A percentile compares a stretch with the other conserved stretches of the same genome.
These are phyloP conservation scores for Elaeagnus macrophylla DNA, from an alignment of 306 rosid species.

Conservation along the genomic window DNA sequence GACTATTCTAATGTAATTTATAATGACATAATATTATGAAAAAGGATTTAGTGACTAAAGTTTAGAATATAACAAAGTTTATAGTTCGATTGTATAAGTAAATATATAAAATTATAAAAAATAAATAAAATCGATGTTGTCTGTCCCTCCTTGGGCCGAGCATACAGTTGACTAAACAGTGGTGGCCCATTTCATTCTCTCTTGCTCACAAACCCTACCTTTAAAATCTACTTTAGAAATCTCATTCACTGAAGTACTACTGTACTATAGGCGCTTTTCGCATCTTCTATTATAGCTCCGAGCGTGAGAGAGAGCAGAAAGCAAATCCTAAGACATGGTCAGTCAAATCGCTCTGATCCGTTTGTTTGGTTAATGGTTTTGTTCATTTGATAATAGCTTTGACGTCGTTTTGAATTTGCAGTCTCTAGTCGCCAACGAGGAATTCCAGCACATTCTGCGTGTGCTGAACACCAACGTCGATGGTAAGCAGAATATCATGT, in stretches of 20 bases:
- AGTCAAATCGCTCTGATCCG: conserved; percentile 5
- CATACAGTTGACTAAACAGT: no score
- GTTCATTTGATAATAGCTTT: no score
- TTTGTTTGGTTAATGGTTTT: background rate
- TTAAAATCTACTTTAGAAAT: conserved; percentile 8
- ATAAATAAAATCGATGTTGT: no score
- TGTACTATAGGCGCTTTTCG: conserved; percentile 13
- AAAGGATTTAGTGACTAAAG: no score
- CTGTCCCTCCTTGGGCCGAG: no score
- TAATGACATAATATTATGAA: no score
- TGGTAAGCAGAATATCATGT: conserved; percentile 60
- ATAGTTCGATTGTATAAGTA: no score
- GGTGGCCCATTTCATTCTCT: conserved; percentile 30
- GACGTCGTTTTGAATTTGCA: conserved; percentile 7
- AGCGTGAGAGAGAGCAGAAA: background rate
- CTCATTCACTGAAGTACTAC: background rate
- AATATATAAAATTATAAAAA: no score
- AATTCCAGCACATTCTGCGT: conserved; percentile 64
- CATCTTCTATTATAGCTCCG: background rate
- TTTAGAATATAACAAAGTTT: no score
- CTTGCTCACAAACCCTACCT: background rate
- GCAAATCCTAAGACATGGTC: conserved; percentile 29
- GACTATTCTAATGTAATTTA: no score
- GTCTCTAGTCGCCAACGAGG: conserved; percentile 60
- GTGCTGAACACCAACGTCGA: conserved; percentile 59